Conservation (phyloP, 129 eudicot genomes). For the Flaveria linearis region DNA sequence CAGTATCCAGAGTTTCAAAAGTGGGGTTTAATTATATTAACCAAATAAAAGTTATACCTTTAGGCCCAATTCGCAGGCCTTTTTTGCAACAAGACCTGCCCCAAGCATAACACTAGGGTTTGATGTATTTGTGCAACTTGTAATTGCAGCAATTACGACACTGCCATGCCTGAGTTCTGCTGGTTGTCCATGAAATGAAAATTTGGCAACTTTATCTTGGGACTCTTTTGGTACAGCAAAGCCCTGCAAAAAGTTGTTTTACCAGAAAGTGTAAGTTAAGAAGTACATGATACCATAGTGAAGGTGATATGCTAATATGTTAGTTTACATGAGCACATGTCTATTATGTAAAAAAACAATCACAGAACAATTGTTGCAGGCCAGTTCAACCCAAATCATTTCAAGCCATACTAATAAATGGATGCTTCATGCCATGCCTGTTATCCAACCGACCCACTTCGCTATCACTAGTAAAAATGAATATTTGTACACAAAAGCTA, state of each 20-base stretch:
- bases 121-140: conserved; percentile 98
- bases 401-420: background rate
- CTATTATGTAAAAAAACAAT: background rate
- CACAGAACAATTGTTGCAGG: background rate
- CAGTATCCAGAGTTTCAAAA: conserved; percentile 25
- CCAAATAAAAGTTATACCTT: conserved; percentile 46
- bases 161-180: conserved; percentile 94
- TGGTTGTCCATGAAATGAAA: conserved; percentile 74
- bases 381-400: background rate
- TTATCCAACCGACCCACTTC: background rate
- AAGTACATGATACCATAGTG: background rate
- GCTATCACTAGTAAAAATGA: background rate
- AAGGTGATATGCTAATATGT: background rate
- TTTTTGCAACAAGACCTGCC: conserved; percentile 96
- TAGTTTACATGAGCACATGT: conserved; percentile 1
- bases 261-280: background rate
- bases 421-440: too few relatives aligned
- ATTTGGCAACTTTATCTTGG: conserved; percentile 78
- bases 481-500: background rate
- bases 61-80: conserved; percentile 89
- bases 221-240: conserved; percentile 88
- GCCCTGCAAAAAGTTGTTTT: conserved; percentile 52
- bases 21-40: background rate
- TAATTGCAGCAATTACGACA: conserved; percentile 95
- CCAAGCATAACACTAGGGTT: conserved; percentile 99